A percentile compares a stretch with the other conserved stretches of the same genome.
phyloP scores from a whole-genome alignment of 2,329 filamentous ascomycete species.

The Verticillium zaregamsianum region DNA sequence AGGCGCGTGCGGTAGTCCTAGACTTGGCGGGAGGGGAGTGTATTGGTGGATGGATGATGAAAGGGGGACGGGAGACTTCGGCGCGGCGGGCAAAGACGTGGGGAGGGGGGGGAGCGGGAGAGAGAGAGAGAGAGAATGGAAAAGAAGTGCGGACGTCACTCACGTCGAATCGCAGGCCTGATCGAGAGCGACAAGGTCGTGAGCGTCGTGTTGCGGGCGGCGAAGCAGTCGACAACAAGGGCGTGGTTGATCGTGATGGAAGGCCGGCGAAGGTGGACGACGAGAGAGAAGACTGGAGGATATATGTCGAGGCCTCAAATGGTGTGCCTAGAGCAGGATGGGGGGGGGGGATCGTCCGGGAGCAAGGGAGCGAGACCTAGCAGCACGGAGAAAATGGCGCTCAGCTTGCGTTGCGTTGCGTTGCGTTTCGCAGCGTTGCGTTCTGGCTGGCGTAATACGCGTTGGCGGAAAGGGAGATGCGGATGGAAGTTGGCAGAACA shows the following conservation, averaged over 20 bases:
- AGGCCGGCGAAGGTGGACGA: neutral
- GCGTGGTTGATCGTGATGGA: neutral
- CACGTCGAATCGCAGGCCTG: neutral
- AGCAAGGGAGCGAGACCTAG: neutral
- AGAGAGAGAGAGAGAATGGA: constrained; percentile 6
- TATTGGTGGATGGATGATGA: constrained; percentile 3
- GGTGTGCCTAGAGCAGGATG: neutral
- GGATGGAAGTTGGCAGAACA: constrained; percentile 6
- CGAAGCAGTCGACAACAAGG: neutral
- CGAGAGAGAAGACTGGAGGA: neutral
- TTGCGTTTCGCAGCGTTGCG: neutral
- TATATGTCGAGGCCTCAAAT: neutral
- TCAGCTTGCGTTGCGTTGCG: neutral
- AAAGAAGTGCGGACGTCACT: neutral
- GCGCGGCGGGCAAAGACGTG: neutral
- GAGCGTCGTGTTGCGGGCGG: neutral
- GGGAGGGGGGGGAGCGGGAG: constrained; percentile 4
- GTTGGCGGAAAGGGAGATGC: constrained; percentile 7
- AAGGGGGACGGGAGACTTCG: constrained; percentile 3
- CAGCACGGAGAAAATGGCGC: neutral
- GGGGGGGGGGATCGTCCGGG: neutral
- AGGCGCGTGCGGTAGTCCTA: neutral
- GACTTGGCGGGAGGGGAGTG: neutral
- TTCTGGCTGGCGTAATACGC: constrained; percentile 5
- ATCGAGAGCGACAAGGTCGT: neutral